Percentiles rank a stretch among this genome's conserved stretches.
These are phyloP conservation scores for Acanthamoeba culbertsoni DNA, from an alignment of 208 protist genomes.

Conservation along the genomic window DNA sequence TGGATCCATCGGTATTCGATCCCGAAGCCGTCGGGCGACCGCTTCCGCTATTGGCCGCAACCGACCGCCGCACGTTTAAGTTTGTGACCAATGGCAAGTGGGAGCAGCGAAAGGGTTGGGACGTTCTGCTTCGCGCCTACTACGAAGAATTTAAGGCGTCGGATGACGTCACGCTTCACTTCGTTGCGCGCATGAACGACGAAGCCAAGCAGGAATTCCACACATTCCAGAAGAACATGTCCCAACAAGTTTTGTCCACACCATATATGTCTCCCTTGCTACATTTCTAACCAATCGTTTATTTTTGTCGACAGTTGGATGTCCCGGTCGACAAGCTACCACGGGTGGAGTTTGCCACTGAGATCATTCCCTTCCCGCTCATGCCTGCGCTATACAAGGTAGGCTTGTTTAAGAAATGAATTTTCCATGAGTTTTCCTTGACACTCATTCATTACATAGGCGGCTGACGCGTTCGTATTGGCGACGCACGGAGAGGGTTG, in stretches of 20 bases:
- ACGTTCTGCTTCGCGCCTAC: conserved; percentile 65
- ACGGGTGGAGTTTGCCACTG: background rate
- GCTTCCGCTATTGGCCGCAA: background rate
- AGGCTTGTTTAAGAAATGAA: background rate
- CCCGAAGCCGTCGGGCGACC: background rate
- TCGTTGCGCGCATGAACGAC: conserved; percentile 3
- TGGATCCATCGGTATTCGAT: conserved; percentile 65
- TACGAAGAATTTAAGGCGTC: conserved; percentile 53
- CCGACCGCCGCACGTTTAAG: conserved; percentile 12
- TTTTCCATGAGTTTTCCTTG: background rate
- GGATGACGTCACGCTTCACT: conserved; percentile 60
- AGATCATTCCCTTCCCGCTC: conserved; percentile 33
- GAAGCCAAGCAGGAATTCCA: conserved; percentile 29
- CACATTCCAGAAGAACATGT: background rate
- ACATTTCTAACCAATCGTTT: background rate
- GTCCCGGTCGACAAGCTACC: background rate
- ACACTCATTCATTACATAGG: background rate
- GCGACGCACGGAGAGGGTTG: conserved; percentile 81
- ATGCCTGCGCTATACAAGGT: conserved; percentile 68
- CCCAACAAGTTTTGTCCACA: background rate
- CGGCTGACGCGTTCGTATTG: conserved; percentile 66
- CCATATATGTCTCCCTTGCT: background rate
- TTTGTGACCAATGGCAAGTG: conserved; percentile 71
- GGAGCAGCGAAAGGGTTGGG: conserved; percentile 75
- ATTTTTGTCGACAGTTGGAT: background rate